Evolutionary conservation across 495 filamentous ascomycete genomes (phyloP), one percentile per base, ranked within the genome.

Genomic region (Hypoxylon subgilvum): DNA sequence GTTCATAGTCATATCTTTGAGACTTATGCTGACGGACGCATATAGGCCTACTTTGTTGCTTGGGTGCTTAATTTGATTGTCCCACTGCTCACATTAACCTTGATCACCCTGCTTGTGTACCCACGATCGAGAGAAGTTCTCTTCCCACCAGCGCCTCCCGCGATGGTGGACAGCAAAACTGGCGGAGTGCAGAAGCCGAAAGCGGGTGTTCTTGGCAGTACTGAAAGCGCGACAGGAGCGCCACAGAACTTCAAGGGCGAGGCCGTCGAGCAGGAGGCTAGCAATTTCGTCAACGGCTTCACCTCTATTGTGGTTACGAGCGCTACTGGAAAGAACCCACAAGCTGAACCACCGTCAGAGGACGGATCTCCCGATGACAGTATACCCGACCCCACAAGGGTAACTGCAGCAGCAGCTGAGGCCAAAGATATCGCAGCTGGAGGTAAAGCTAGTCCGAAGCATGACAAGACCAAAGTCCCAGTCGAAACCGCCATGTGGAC

Each of bases 191-290:
- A 90, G 61, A 88, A 86, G 63, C 86, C 90, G 1, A 79, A 79
- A 34, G 80, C 84, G 4, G 89, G 85, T 0, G 83, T 89, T 1
- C 75, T 90, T 2, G 90, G 89, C 9, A 91, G 86, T 27, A 82
- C 88, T 18, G 89, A 91, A 49, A 92, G 86, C 54, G 76, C 87
- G 3, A 95, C 91, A 0, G 91, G 91, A 13, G 90, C 87, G 0
- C 88, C 90, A 0, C 89, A 96, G 72, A 88, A 86, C 48, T 85
- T 91, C 68, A 87, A 91, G 63, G 91, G 91, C 13, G 91, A 95
- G 68, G 89, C 90, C 0, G 90, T 90, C 4, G 91, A 96, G 67
- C 83, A 88, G 54, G 91, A 96, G 69, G 91, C 91, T 2, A 85
- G 79, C 58, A 92, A 91, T 60, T 85, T 96, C 56, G 84, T 94